Conservation (phyloP, 2,329 filamentous ascomycete genomes). For the Fusarium chuoi region DNA sequence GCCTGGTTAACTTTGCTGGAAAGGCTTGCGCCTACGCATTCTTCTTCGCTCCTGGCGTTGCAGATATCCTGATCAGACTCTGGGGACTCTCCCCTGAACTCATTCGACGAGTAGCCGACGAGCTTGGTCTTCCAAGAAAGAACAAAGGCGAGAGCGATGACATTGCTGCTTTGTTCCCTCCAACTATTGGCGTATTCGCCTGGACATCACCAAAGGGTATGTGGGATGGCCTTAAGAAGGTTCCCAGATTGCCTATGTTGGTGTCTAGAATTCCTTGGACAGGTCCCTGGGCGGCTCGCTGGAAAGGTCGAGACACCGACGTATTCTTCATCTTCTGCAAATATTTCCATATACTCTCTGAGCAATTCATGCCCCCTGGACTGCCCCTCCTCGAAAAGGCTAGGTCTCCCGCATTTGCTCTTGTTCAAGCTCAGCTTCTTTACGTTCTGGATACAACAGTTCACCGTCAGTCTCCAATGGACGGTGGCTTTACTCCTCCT, state of each 20-base stretch:
- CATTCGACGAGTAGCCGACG: slow-evolving; percentile 76
- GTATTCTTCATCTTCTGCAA: slow-evolving; percentile 93
- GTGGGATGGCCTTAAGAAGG: slow-evolving; percentile 70
- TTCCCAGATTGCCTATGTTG: slow-evolving; percentile 72
- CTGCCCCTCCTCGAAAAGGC: slow-evolving; percentile 66
- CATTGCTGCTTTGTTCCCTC: slow-evolving; percentile 76
- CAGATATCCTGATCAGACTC: slow-evolving; percentile 82
- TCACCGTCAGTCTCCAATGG: slow-evolving; percentile 73
- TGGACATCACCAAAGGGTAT: slow-evolving; percentile 64
- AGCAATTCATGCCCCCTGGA: slow-evolving; percentile 73
- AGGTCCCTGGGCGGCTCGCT: slow-evolving; percentile 84
- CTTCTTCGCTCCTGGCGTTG: slow-evolving; percentile 88
- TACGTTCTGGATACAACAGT: slow-evolving; percentile 84
- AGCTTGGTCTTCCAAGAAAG: slow-evolving; percentile 71
- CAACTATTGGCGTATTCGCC: slow-evolving; percentile 65
- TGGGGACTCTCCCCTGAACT: slow-evolving; percentile 78
- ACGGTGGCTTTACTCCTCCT: slow-evolving; percentile 55
- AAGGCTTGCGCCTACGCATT: slow-evolving; percentile 94
- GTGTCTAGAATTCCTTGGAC: slow-evolving; percentile 83
- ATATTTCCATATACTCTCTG: slow-evolving; percentile 82
- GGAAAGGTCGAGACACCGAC: slow-evolving; percentile 88
- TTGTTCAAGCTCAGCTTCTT: slow-evolving; percentile 85
- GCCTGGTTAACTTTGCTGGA: slow-evolving; percentile 84
- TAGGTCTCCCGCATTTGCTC: slow-evolving; percentile 78
- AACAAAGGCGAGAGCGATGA: slow-evolving; percentile 68